Base-by-base conservation (phyloP, 352 stramenopile species). In the Pythium grandisporangium region DNA sequence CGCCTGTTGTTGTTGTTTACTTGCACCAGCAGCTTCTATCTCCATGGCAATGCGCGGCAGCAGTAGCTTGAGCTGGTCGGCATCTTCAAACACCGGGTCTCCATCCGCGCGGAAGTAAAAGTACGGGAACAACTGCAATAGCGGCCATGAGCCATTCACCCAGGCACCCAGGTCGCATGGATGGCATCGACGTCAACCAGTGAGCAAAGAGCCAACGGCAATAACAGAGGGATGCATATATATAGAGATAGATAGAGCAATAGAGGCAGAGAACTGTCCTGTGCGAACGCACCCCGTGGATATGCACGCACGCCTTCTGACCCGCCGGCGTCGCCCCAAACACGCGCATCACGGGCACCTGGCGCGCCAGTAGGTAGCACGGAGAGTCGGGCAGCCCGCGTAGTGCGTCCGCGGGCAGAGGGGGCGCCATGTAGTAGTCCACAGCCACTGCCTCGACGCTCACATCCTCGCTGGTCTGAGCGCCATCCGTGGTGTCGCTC, bases 321-420 rank as follows among this genome's bases (percentile, higher is more conserved):
- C 87, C 87, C 14, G 82, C 85, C 5, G 80, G 82, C 13, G 85
- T 96, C 30, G 81, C 77, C 30, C 87, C 87, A 32, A 95, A 96
- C 26, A 96, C 70, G 26, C 84, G 87, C 34, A 96, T 60, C 8
- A 96, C 80, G 13, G 87, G 87, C 37, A 93, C 81, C 16, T 76
- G 63, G 11, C 53, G 58, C 34, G 81, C 81, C 38, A 63, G 55
- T 20, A 66, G 37, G 53, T 93, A 92, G 33, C 66, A 89, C 30
- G 81, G 72, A 44, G 74, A 84, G 5, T 43, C 26, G 1, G 70
- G 67, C 5, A 91, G 52, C 6, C 59, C 50, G 4, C 43, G 23
- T 5, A 92, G 51, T n/a, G 72, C 65, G 10, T 44, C 23, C 0
- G 41, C 7, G 19, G 81, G 81, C 13, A 93, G 61, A 20, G 81